A percentile compares a stretch with the other conserved stretches of the same genome.
Conservation (phyloP, 345 rosid species). For the thale cress (Arabidopsis thaliana) region TAIR10.1 NC_003075.7:10881001-10881500, state of each 20-base stretch:
- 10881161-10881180: constrained; percentile 79
- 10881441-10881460: constrained; percentile 67
- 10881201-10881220: constrained; percentile 54
- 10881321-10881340: constrained; percentile 90
- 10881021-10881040: neutral
- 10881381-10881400: constrained; percentile 74
- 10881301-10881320: constrained; percentile 66
- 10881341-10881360: constrained; percentile 89
- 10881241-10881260: neutral
- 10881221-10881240: neutral
- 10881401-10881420: constrained; percentile 79
- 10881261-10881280: constrained; percentile 8
- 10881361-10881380: constrained; percentile 84
- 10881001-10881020: constrained; percentile 61
- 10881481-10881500: constrained; percentile 54
- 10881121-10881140: constrained; percentile 78
- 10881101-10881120: constrained; percentile 82
- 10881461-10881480: constrained; percentile 71
- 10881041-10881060: neutral
- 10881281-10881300: constrained; percentile 55
- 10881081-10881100: constrained; percentile 54
- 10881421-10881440: constrained; percentile 84
- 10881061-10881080: constrained; percentile 14
- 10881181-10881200: constrained; percentile 87
- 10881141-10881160: constrained; percentile 86